phyloP scores from a whole-genome alignment of 352 stramenopile species.

The Globisporangium alternatum region DNA sequence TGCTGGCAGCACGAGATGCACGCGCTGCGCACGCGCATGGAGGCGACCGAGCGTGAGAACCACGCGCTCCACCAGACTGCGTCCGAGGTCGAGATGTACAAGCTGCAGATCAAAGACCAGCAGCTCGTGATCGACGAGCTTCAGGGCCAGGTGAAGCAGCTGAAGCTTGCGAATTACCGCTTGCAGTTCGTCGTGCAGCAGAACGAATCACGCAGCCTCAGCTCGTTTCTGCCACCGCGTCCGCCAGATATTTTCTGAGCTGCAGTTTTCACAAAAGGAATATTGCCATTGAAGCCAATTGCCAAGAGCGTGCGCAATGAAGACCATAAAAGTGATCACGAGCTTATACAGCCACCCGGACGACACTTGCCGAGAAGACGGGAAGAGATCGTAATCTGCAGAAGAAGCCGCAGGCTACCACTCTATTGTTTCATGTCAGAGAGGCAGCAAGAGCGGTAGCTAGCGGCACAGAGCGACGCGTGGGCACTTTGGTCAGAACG shows the following conservation, averaged over 20 bases:
- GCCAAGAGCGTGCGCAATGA: background rate
- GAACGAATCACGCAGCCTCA: conserved; percentile 42
- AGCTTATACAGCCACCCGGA: too few relatives aligned
- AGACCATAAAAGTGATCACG: too few relatives aligned
- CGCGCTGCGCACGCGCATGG: conserved; percentile 38
- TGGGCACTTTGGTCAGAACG: background rate
- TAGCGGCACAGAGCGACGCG: background rate
- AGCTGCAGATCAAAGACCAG: conserved; percentile 50
- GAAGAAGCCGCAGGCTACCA: too few relatives aligned
- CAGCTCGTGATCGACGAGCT: conserved; percentile 66
- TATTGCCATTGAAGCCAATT: background rate
- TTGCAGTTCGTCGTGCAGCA: conserved; percentile 77
- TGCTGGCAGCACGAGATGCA: conserved; percentile 51
- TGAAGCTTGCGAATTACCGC: conserved; percentile 64
- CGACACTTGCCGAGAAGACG: too few relatives aligned
- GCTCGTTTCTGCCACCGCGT: conserved; percentile 47
- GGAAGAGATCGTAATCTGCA: too few relatives aligned
- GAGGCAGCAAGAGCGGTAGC: background rate
- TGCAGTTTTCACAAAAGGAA: background rate
- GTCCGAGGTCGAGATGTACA: conserved; percentile 38
- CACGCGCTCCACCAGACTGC: conserved; percentile 41
- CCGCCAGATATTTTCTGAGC: conserved; percentile 70
- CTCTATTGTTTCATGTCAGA: too few relatives aligned
- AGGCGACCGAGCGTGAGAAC: conserved; percentile 56
- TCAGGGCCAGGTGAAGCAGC: conserved; percentile 65